These are phyloP conservation scores for Suillus paluster DNA, from an alignment of 768 basidiomycete species.

Conservation along the genomic window DNA sequence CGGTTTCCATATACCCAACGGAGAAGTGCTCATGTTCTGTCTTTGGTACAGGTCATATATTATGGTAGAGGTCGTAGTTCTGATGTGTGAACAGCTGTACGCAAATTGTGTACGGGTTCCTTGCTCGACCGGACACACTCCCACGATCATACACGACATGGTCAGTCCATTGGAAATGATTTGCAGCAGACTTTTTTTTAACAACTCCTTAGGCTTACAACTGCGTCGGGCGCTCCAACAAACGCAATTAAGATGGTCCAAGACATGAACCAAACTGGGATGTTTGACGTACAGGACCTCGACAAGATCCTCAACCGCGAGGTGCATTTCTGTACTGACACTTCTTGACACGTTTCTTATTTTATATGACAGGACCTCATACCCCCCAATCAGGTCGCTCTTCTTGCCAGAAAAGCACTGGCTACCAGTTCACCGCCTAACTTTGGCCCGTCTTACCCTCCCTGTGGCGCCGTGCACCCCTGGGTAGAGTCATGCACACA, in stretches of 20 bases:
- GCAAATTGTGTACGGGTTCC: slow-evolving; percentile 83
- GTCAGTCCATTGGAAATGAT: slow-evolving; percentile 41
- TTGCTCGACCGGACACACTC: slow-evolving; percentile 82
- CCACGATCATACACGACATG: slow-evolving; percentile 77
- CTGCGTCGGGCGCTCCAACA: slow-evolving; percentile 65
- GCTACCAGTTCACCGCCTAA: slow-evolving; percentile 38
- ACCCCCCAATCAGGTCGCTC: slow-evolving; percentile 49
- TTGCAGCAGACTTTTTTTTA: not conserved
- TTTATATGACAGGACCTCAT: slow-evolving; percentile 54
- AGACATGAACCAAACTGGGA: slow-evolving; percentile 59
- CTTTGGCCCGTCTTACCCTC: slow-evolving; percentile 55
- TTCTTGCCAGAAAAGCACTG: slow-evolving; percentile 50
- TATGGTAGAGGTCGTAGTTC: not conserved
- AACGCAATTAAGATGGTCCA: slow-evolving; percentile 65
- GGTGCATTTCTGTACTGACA: slow-evolving; percentile 38
- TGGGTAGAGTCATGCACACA: slow-evolving; percentile 54
- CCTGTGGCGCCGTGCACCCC: slow-evolving; percentile 83
- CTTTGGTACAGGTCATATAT: slow-evolving; percentile 52
- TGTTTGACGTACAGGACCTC: slow-evolving; percentile 58
- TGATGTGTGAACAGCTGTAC: slow-evolving; percentile 55
- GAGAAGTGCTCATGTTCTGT: slow-evolving; percentile 81
- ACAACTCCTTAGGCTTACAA: slow-evolving; percentile 62
- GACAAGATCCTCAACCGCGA: slow-evolving; percentile 54
- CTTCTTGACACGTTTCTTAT: not conserved
- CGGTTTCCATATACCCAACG: slow-evolving; percentile 77